phyloP scores from a whole-genome alignment of 2,329 filamentous ascomycete genomes.

The Aspergillus candidus region DNA sequence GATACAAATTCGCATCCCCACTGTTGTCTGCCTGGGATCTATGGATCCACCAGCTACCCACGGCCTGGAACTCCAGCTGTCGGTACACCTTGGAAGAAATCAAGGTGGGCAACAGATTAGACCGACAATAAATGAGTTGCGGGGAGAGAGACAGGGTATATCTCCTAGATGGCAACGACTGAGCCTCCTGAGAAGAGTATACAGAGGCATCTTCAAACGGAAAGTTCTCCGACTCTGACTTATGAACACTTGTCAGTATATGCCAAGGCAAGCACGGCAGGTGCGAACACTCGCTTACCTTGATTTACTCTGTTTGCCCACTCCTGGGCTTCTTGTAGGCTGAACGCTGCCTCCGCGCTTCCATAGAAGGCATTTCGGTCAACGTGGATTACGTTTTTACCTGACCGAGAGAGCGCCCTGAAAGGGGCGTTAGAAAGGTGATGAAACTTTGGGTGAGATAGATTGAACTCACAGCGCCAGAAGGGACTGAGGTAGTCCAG shows the following conservation, averaged over 20 bases:
- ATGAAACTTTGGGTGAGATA: constrained; percentile 6
- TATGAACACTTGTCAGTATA: constrained; percentile 19
- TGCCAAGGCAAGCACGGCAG: constrained; percentile 6
- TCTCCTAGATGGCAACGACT: constrained; percentile 54
- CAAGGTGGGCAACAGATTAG: constrained; percentile 67
- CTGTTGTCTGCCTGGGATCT: constrained; percentile 9
- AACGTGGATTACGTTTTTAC: constrained; percentile 84
- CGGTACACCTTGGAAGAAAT: constrained; percentile 85
- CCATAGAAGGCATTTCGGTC: constrained; percentile 87
- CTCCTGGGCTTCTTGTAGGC: constrained; percentile 69
- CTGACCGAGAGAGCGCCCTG: constrained; percentile 87
- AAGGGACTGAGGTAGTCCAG: constrained; percentile 70
- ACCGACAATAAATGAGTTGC: constrained; percentile 78
- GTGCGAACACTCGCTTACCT: constrained; percentile 24
- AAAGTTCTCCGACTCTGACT: constrained; percentile 28
- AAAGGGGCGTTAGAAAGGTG: constrained; percentile 49
- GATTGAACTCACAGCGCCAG: constrained; percentile 60
- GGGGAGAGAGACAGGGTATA: constrained; percentile 82
- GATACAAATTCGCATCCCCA: constrained; percentile 45
- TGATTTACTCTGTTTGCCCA: constrained; percentile 56
- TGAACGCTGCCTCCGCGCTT: constrained; percentile 76
- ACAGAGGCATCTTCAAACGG: constrained; percentile 38
- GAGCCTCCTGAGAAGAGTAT: constrained; percentile 15
- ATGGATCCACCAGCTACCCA: constrained; percentile 87
- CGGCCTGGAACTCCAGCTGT: constrained; percentile 87